phyloP scores from a whole-genome alignment of 108 stramenopile species.

The Bacterosira constricta region DNA sequence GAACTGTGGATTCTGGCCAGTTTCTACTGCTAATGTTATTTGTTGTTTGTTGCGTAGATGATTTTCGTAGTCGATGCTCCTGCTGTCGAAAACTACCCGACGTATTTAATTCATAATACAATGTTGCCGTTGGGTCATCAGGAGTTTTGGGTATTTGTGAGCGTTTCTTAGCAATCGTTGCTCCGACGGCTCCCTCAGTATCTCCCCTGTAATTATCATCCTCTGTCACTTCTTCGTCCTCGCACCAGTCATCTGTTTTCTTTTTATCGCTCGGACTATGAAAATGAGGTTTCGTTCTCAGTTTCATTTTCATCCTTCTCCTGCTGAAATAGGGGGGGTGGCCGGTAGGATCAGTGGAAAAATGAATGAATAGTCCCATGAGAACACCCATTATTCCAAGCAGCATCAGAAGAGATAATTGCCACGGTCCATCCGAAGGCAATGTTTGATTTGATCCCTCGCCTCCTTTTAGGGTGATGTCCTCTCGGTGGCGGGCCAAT shows the following conservation, averaged over 20 bases:
- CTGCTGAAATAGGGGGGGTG: conserved; percentile 26
- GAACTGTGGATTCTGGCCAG: background rate
- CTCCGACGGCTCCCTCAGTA: conserved; percentile 10
- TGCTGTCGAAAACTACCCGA: conserved; percentile 30
- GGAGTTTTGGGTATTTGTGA: conserved; percentile 13
- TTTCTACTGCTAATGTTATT: background rate
- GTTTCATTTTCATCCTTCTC: conserved; percentile 24
- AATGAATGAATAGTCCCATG: conserved; percentile 69
- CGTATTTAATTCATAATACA: conserved; percentile 34
- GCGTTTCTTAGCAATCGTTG: conserved; percentile 23
- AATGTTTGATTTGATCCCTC: conserved; percentile 3
- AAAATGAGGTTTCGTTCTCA: background rate
- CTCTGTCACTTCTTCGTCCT: conserved; percentile 57
- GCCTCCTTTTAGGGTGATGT: background rate
- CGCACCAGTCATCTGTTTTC: conserved; percentile 80
- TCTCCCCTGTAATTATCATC: conserved; percentile 35
- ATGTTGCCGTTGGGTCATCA: conserved; percentile 30
- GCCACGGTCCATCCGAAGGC: conserved; percentile 50
- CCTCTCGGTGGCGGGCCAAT: background rate
- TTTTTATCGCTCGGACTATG: conserved; percentile 41
- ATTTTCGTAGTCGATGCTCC: conserved; percentile 36
- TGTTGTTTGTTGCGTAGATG: conserved; percentile 7
- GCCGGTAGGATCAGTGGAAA: conserved; percentile 32
- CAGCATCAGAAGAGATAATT: conserved; percentile 63
- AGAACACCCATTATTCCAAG: conserved; percentile 62